A percentile compares a stretch with the other conserved stretches of the same genome.
Conservation (phyloP, 805 yeast species). For the Yamadazyma philogaea region DNA sequence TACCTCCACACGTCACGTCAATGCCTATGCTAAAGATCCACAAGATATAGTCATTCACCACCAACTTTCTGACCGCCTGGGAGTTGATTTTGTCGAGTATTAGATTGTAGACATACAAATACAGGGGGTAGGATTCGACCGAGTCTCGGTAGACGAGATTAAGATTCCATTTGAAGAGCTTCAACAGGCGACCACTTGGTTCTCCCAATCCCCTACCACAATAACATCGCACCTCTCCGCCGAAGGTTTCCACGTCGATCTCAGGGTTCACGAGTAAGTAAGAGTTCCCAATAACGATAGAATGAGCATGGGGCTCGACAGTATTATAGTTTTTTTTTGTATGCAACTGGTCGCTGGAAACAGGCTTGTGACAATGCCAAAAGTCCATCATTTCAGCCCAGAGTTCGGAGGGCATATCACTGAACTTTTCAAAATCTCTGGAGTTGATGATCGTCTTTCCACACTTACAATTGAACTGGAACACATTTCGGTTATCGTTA, state of each 20-base stretch:
- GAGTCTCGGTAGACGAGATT: conserved; percentile 21
- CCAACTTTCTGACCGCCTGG: conserved; percentile 34
- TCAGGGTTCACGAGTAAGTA: conserved; percentile 44
- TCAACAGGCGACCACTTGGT: conserved; percentile 18
- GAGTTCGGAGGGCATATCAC: conserved; percentile 82
- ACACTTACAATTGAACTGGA: conserved; percentile 36
- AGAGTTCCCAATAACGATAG: conserved; percentile 53
- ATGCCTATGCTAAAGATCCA: conserved; percentile 41
- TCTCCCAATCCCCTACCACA: conserved; percentile 45
- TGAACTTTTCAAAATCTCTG: conserved; percentile 26
- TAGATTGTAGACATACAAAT: conserved; percentile 33
- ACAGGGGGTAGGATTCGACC: conserved; percentile 32
- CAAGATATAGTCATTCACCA: conserved; percentile 18
- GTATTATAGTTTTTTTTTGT: conserved; percentile 30
- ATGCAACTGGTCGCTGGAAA: conserved; percentile 20
- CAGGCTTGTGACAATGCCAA: conserved; percentile 95
- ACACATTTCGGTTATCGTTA: conserved; percentile 18
- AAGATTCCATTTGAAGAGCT: conserved; percentile 58
- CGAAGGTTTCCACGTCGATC: conserved; percentile 5
- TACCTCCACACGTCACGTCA: conserved; percentile 21
- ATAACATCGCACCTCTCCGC: conserved; percentile 26
- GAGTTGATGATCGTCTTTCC: conserved; percentile 27
- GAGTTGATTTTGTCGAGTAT: conserved; percentile 42
- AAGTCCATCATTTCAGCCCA: conserved; percentile 97
- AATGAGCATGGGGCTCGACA: conserved; percentile 41